Evolutionary conservation across 2,329 filamentous ascomycete genomes (phyloP).

Genomic region (Venturia carpophila): DNA sequence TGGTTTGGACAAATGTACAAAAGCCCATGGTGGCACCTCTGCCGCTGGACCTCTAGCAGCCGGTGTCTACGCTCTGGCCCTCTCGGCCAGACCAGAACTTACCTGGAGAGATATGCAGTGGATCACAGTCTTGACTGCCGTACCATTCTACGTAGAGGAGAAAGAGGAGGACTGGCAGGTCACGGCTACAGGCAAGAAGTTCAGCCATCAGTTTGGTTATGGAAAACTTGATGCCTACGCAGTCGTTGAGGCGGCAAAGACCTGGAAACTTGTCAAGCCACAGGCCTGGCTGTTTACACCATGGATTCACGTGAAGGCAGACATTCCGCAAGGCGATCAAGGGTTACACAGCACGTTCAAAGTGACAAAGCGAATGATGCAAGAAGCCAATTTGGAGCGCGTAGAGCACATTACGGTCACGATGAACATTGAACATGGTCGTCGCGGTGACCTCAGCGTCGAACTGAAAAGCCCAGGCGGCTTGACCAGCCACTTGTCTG

Average conservation of each 20-base stretch:
- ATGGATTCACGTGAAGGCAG: conserved; percentile 82
- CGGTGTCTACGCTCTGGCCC: conserved; percentile 81
- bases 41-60: conserved; percentile 89
- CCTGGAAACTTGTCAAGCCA: conserved; percentile 82
- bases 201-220: conserved; percentile 91
- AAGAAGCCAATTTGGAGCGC: conserved; percentile 72
- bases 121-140: conserved; percentile 73
- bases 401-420: conserved; percentile 94
- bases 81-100: conserved; percentile 77
- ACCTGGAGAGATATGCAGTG: conserved; percentile 95
- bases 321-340: conserved; percentile 74
- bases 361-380: conserved; percentile 72
- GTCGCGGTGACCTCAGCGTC: conserved; percentile 84
- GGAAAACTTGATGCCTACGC: conserved; percentile 87
- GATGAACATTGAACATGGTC: conserved; percentile 87
- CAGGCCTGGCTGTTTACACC: conserved; percentile 93
- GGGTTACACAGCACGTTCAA: conserved; percentile 75
- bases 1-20: conserved; percentile 70
- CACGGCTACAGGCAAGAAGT: conserved; percentile 73
- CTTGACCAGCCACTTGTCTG: conserved; percentile 75
- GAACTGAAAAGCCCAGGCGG: conserved; percentile 80
- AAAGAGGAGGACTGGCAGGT: conserved; percentile 67
- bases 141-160: conserved; percentile 55
- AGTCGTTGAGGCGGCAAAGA: conserved; percentile 77
- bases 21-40: conserved; percentile 85